Conservation (phyloP, 75 land plant genomes). For the Chamaecyparis obtusa region DNA sequence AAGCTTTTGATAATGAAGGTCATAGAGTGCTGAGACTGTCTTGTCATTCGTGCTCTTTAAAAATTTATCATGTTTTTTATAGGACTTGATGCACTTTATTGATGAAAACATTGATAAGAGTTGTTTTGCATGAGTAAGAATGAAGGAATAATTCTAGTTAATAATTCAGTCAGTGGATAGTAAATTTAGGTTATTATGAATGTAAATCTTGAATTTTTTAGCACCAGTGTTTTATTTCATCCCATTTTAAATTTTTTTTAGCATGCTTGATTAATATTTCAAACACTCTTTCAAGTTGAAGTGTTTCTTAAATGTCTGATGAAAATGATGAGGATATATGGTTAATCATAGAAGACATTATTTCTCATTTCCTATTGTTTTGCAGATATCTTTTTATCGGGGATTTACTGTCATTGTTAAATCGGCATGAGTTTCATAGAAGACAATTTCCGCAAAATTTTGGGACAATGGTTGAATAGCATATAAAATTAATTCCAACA, state of each 20-base stretch:
- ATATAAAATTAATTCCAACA: no score
- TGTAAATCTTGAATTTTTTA: neutral
- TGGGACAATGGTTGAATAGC: no score
- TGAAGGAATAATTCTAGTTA: neutral
- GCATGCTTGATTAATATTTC: neutral
- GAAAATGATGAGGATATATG: neutral
- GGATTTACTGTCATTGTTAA: neutral
- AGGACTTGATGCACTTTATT: neutral
- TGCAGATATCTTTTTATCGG: neutral
- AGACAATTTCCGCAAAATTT: no score
- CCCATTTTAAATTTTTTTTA: neutral
- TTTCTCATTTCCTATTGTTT: neutral
- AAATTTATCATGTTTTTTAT: neutral
- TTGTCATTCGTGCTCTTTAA: neutral
- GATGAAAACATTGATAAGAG: neutral
- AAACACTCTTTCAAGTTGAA: neutral
- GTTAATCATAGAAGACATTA: neutral
- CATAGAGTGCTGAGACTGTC: neutral
- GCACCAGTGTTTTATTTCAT: neutral
- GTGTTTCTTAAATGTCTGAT: neutral
- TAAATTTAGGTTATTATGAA: neutral
- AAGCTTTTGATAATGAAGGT: slow-evolving; percentile 96
- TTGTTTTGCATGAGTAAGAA: neutral
- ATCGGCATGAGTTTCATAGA: no score
- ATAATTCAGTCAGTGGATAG: neutral